A percentile compares a stretch with the other conserved stretches of the same genome.
These are phyloP conservation scores for Mycosarcoma mackinlayi DNA, from an alignment of 1,284 basidiomycete species.

Conservation along the genomic window DNA sequence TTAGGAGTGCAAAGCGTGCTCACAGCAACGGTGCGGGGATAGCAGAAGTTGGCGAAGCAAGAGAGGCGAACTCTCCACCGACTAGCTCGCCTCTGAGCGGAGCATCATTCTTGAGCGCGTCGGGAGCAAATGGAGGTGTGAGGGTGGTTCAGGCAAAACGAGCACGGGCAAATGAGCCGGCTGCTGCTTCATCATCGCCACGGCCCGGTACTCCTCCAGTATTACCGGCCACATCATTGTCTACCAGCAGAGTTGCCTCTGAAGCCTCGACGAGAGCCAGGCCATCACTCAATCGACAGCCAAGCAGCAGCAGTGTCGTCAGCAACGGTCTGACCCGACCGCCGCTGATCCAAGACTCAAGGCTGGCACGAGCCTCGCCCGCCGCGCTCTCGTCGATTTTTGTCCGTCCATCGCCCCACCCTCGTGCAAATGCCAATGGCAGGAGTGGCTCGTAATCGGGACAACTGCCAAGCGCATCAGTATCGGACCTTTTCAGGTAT, in stretches of 20 bases:
- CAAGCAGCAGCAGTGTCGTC: not conserved
- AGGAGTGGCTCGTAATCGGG: too few species aligned
- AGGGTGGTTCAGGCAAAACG: conserved; percentile 28
- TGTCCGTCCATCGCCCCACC: conserved; percentile 7
- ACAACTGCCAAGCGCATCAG: too few species aligned
- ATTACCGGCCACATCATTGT: not conserved
- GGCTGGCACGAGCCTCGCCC: conserved; percentile 19
- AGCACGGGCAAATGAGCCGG: conserved; percentile 1
- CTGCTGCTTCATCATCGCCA: not conserved
- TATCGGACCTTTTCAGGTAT: too few species aligned
- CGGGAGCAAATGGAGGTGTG: conserved; percentile 15
- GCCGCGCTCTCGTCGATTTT: conserved; percentile 45
- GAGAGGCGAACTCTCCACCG: conserved; percentile 2
- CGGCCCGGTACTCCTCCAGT: conserved; percentile 1
- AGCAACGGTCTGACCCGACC: not conserved
- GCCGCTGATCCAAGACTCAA: not conserved
- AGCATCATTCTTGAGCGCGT: conserved; percentile 9
- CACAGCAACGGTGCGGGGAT: not conserved
- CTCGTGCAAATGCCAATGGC: not conserved
- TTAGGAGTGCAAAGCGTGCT: conserved; percentile 22
- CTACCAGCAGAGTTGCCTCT: not conserved
- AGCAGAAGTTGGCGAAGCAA: not conserved
- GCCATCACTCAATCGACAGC: conserved; percentile 1
- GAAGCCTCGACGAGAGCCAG: not conserved
- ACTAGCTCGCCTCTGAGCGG: conserved; percentile 1